These are phyloP conservation scores for Talaromyces sp. DNA, from an alignment of 2,329 filamentous ascomycete genomes.

Conservation along the genomic window DNA sequence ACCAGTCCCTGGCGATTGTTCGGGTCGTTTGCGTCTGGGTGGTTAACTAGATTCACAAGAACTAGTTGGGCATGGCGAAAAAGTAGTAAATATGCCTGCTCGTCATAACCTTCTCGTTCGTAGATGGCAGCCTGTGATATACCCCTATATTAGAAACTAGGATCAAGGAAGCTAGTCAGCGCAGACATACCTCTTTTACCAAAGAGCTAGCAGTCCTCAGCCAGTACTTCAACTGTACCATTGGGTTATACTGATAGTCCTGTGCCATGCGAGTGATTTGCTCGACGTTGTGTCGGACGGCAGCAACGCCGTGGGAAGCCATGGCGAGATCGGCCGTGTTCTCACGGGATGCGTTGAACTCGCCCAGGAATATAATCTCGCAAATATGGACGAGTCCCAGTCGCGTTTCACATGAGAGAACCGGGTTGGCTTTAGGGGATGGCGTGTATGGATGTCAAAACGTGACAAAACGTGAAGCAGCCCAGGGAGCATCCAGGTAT, in stretches of 20 bases:
- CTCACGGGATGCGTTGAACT: neutral
- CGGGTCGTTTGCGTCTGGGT: conserved; percentile 68
- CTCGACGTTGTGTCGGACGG: conserved; percentile 63
- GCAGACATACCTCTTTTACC: conserved; percentile 67
- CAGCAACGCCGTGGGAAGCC: conserved; percentile 25
- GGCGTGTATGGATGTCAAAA: neutral
- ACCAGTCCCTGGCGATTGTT: conserved; percentile 52
- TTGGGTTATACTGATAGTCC: conserved; percentile 74
- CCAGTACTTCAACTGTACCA: conserved; percentile 75
- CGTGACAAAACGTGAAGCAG: neutral
- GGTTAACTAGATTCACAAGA: conserved; percentile 65
- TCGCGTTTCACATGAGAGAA: neutral
- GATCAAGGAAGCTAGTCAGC: neutral
- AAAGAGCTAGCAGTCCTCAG: conserved; percentile 73
- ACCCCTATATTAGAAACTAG: neutral
- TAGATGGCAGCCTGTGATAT: conserved; percentile 70
- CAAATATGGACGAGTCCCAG: neutral
- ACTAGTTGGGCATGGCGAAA: conserved; percentile 85
- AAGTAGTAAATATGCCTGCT: conserved; percentile 86
- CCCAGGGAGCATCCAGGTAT: neutral
- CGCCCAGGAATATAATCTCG: neutral
- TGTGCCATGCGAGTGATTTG: conserved; percentile 72
- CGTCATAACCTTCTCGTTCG: conserved; percentile 75
- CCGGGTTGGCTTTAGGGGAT: neutral
- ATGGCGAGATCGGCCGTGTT: conserved; percentile 6